Conservation (phyloP, 2,329 filamentous ascomycete species). For the Fusarium kyushuense region DNA sequence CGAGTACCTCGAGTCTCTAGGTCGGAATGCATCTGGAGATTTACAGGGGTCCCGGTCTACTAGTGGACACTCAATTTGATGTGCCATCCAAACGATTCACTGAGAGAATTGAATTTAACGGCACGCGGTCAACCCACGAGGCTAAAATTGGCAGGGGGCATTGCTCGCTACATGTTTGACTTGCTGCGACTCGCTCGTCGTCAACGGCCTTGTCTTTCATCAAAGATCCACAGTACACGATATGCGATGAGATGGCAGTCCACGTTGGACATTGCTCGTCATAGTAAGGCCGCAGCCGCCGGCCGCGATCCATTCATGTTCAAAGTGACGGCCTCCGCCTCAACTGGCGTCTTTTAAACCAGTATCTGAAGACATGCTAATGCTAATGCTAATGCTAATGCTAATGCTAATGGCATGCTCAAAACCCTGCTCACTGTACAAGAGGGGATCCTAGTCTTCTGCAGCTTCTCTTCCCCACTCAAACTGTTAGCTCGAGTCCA, state of each 20-base stretch:
- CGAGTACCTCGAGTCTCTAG: slow-evolving; percentile 31
- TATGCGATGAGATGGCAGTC: slow-evolving; percentile 25
- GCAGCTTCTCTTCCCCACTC: slow-evolving; percentile 42
- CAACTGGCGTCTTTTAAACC: slow-evolving; percentile 30
- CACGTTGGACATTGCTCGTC: slow-evolving; percentile 36
- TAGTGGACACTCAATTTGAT: slow-evolving; percentile 40
- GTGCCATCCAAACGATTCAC: slow-evolving; percentile 45
- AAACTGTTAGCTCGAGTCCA: slow-evolving; percentile 32
- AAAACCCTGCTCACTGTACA: slow-evolving; percentile 23
- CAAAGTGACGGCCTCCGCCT: slow-evolving; percentile 38
- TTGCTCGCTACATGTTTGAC: slow-evolving; percentile 40
- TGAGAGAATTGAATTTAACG: slow-evolving; percentile 37
- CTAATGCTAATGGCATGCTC: not conserved
- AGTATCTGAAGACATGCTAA: slow-evolving; percentile 22
- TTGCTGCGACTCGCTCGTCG: slow-evolving; percentile 31
- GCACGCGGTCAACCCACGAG: slow-evolving; percentile 49
- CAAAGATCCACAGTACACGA: slow-evolving; percentile 35
- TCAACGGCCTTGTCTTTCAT: slow-evolving; percentile 28
- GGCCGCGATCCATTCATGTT: slow-evolving; percentile 37
- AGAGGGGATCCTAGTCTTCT: slow-evolving; percentile 42
- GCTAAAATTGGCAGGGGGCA: slow-evolving; percentile 46
- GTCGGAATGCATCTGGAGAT: slow-evolving; percentile 40
- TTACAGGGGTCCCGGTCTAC: slow-evolving; percentile 42
- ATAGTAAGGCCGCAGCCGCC: slow-evolving; percentile 39
- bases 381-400: slow-evolving; percentile 12